Evolutionary conservation across 805 yeast species (phyloP), one percentile per base, ranked within the genome.

Genomic region (Teunomyces aglyptinius): DNA sequence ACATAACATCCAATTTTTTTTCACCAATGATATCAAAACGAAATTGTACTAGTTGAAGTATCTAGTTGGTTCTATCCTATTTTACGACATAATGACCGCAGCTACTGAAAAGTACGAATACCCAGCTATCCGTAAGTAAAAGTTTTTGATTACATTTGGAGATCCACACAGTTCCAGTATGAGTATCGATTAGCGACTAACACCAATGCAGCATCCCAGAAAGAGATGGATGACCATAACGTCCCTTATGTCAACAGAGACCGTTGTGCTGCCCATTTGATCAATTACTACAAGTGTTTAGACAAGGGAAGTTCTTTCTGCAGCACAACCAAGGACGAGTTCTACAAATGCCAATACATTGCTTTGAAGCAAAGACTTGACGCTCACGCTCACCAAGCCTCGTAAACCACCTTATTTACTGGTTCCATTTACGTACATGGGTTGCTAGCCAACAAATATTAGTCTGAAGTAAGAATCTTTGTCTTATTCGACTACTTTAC

Each of bases 211-310:
- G 56, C 56, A 31, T 46, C 56, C 11, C 53, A 64, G 53, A 49
- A 62, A 48, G 75, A 70, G 49, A 61, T 72, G 59, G 76, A 72
- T 50, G 70, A 60, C 24, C 57, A 64, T 47, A 61, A 70, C 43
- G 74, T 72, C 26, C 76, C 77, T 6, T 71, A 71, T 55, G 53
- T 69, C 48, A 58, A 72, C 60, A 69, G 77, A 65, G 77, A 72
- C 57, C 64, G 62, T 43, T 72, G 77, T 59, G 76, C 77, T 28
- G 65, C 71, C 35, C 74, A 64, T 50, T 63, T 69, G 52, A 71
- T 72, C 48, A 57, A 63, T 44, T 71, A 72, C 60, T 71, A 67
- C 57, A 64, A 71, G 50, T 72, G 77, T 53, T 67, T 72, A 43
- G 68, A 66, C 52, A 72, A 71, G 56, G 77, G 77, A 1, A 67